Evolutionary conservation across 345 rosid genomes (phyloP).

Genomic region (Conringia planisiliqua): DNA sequence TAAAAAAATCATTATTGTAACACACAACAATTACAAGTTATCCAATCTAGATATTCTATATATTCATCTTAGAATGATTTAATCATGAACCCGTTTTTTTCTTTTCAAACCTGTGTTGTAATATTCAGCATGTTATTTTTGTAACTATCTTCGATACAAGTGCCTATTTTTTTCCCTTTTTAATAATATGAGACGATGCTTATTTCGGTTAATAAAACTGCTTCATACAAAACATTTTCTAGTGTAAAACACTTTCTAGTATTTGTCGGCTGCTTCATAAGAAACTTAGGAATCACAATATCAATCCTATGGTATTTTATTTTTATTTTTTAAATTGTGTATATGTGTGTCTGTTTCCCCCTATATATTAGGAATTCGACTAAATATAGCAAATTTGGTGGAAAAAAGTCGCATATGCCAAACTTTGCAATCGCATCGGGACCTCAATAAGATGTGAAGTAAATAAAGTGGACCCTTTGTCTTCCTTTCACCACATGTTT

Average conservation of each 20-base stretch:
- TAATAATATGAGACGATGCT: no score
- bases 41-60: background rate
- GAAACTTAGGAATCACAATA: background rate
- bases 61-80: background rate
- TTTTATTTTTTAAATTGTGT: no score
- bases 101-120: background rate
- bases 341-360: background rate
- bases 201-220: background rate
- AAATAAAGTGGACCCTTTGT: constrained; percentile 10
- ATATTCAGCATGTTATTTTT: background rate
- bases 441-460: constrained; percentile 9
- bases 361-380: background rate
- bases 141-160: background rate
- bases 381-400: background rate
- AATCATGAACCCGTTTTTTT: background rate
- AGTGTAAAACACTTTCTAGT: background rate
- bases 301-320: no score
- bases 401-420: background rate
- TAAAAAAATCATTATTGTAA: background rate
- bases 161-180: no score
- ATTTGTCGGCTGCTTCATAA: background rate
- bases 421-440: background rate
- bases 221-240: background rate
- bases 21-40: background rate
- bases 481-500: background rate